phyloP scores from a whole-genome alignment of 140 eudicot species.

The Anethum foeniculum region DNA sequence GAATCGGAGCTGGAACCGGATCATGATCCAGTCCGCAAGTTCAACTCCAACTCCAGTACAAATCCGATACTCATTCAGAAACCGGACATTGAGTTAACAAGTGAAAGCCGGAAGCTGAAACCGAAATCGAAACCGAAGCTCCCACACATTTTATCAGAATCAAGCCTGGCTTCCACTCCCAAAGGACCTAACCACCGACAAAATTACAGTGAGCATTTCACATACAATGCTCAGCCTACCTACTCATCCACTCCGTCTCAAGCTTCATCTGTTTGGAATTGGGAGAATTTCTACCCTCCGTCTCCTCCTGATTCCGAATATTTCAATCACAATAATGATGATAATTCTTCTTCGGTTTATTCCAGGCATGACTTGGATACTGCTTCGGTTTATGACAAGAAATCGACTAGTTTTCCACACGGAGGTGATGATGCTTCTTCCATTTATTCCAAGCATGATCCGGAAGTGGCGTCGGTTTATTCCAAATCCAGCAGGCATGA shows the following conservation, averaged over 20 bases:
- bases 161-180: conserved; percentile 4
- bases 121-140: neutral
- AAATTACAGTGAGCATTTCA: conserved; percentile 22
- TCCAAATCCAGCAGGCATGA: neutral
- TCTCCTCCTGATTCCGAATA: conserved; percentile 82
- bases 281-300: conserved; percentile 94
- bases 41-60: neutral
- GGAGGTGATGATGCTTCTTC: neutral
- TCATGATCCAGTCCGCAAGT: neutral
- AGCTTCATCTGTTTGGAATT: conserved; percentile 85
- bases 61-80: neutral
- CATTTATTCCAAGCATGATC: neutral
- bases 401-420: neutral
- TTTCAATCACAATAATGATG: conserved; percentile 31
- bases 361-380: conserved; percentile 14
- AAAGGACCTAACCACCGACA: neutral
- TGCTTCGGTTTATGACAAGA: neutral
- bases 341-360: conserved; percentile 19
- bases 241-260: conserved; percentile 66
- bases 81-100: neutral
- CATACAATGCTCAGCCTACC: conserved; percentile 44
- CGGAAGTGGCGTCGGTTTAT: too few species aligned
- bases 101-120: neutral
- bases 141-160: conserved; percentile 3
- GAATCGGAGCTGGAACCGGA: neutral